Conservation (phyloP, 148 eudicot species). For the Rhododendron ovatum region DNA sequence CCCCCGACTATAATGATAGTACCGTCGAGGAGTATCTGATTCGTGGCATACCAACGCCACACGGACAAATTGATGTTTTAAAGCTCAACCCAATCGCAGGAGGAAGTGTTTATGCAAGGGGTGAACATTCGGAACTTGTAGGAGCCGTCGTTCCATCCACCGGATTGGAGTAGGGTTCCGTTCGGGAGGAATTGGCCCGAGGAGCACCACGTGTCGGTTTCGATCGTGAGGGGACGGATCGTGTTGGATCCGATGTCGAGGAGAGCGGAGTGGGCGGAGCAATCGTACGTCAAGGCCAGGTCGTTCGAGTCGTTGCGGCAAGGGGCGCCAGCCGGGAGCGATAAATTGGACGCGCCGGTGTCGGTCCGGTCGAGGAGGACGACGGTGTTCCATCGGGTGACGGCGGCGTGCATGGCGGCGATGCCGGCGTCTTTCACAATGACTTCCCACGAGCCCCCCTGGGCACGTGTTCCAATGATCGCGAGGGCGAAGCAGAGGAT, state of each 20-base stretch:
- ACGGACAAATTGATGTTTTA: constrained; percentile 33
- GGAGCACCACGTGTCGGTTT: background rate
- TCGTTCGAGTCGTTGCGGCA: constrained; percentile 16
- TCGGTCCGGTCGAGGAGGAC: constrained; percentile 82
- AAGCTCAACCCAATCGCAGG: constrained; percentile 82
- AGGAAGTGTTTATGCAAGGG: constrained; percentile 40
- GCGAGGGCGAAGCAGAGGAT: background rate
- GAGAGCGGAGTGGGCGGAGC: constrained; percentile 77
- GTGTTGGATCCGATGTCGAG: constrained; percentile 42
- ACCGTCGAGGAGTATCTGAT: constrained; percentile 70
- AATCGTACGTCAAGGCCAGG: constrained; percentile 39
- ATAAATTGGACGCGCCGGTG: constrained; percentile 54
- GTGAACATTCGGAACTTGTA: constrained; percentile 55
- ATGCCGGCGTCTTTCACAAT: background rate
- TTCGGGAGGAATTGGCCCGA: background rate
- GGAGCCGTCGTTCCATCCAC: constrained; percentile 65
- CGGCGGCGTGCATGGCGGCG: constrained; percentile 30
- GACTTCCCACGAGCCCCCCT: background rate
- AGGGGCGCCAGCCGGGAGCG: constrained; percentile 17
- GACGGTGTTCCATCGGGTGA: constrained; percentile 74
- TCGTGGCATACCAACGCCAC: constrained; percentile 24
- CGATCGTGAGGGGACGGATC: background rate
- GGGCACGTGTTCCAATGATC: background rate
- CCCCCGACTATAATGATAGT: constrained; percentile 73
- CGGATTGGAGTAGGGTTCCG: constrained; percentile 34